Base-by-base conservation (phyloP, 805 yeast species). In the Cyberlindnera xylosilytica region DNA sequence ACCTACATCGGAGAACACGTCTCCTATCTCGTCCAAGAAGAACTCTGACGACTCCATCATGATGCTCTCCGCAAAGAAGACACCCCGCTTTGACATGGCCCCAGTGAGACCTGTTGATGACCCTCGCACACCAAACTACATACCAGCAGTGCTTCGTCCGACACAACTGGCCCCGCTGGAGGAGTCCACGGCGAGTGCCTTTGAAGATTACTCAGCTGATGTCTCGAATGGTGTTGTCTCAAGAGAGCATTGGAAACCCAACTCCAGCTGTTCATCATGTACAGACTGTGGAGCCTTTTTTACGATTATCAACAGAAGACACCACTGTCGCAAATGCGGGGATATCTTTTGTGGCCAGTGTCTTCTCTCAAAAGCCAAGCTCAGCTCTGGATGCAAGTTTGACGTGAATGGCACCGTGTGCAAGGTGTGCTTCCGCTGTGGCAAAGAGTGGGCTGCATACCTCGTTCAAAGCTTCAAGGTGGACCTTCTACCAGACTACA, bases 301-400 rank as follows among this genome's bases (percentile, higher is more conserved):
- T 64, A 76, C 84, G 41, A 74, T 77, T 49, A 81, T 76, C 64
- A 89, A 69, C 58, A 73, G 84, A 56, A 68, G 79, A 39, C 89
- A 82, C 57, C 89, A 82, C 62, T 82, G 89, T 59, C 70, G 89
- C 28, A 77, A 79, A 56, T 82, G 89, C 58, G 89, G 89, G 13
- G 81, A 79, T 15, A 72, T 82, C 15, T 83, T 75, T 51, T 82
- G 89, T 62, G 72, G 76, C 19, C 72, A 68, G 44, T 86, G 83
- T 58, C 69, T 76, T 5, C 60, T 69, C n/a, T 75, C 72, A 40
- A 69, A 60, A 65, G 65, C 72, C 45, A 64, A 76, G 63, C 66
- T 72, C 58, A 59, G 70, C 62, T 41, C 31, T 18, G 44, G 47
- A 3, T 51, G 57, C 22, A 16, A 35, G 9, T 81, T 80, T 49